phyloP scores from a whole-genome alignment of 331 rosid genomes.

The Rhamnella rubrinervis region DNA sequence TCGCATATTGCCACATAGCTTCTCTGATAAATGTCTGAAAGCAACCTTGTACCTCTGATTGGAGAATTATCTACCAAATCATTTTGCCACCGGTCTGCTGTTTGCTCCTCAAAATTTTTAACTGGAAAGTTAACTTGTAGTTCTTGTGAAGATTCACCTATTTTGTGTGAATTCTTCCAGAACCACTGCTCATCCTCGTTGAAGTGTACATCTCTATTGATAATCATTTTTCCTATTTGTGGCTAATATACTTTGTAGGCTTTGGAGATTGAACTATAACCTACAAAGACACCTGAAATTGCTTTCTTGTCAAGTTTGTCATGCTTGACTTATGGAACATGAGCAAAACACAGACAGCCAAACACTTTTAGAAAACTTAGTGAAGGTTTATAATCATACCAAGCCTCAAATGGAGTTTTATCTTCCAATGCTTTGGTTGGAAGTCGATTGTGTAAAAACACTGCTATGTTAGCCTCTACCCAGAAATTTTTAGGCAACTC shows the following conservation, averaged over 20 bases:
- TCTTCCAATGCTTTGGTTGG: not conserved
- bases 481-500: slow-evolving; percentile 7
- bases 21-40: not conserved
- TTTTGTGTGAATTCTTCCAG: not conserved
- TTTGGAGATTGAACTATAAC: not conserved
- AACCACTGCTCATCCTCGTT: not conserved
- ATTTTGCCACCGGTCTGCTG: not conserved
- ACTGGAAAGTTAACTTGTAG: not conserved
- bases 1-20: slow-evolving; percentile 4
- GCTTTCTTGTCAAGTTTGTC: not conserved
- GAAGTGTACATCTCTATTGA: not conserved
- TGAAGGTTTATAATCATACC: slow-evolving; percentile 10
- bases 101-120: not conserved
- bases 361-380: slow-evolving; percentile 7
- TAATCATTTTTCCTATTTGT: not conserved
- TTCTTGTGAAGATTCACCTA: not conserved
- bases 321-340: slow-evolving; percentile 2
- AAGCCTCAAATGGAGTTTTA: slow-evolving; percentile 4
- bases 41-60: not conserved
- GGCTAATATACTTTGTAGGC: not conserved
- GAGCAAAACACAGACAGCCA: slow-evolving; percentile 5
- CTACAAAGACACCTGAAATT: not conserved
- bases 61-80: slow-evolving; percentile 1
- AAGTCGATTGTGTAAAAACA: not conserved
- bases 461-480: not conserved